Conservation (phyloP, 176 grass and related monocot genomes). For the Oryza punctata region DNA sequence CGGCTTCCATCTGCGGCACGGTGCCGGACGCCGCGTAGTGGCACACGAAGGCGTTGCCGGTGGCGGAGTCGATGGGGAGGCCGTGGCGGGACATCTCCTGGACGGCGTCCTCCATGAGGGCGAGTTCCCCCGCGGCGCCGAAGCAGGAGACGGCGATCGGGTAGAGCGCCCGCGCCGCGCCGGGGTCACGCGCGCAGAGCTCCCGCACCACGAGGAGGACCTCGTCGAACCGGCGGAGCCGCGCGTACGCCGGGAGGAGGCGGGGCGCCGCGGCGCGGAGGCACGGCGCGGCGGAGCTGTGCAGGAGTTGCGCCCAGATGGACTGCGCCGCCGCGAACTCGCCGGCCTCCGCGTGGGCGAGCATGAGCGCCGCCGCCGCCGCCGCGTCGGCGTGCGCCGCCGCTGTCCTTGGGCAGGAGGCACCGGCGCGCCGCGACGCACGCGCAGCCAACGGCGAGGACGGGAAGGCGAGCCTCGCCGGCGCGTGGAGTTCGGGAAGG, state of each 20-base stretch:
- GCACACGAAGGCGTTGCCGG: slow-evolving; percentile 72
- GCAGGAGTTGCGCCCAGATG: slow-evolving; percentile 74
- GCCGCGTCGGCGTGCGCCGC: neutral
- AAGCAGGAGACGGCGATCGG: slow-evolving; percentile 70
- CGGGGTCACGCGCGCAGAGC: slow-evolving; percentile 43
- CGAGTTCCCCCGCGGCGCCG: slow-evolving; percentile 62
- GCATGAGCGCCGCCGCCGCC: slow-evolving; percentile 53
- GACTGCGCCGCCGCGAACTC: slow-evolving; percentile 59
- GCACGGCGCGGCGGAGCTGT: slow-evolving; percentile 59
- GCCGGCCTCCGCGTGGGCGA: slow-evolving; percentile 63
- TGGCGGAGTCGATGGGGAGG: slow-evolving; percentile 57
- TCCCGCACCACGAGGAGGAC: slow-evolving; percentile 51
- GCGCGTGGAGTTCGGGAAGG: neutral
- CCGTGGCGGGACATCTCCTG: slow-evolving; percentile 57
- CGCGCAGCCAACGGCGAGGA: neutral
- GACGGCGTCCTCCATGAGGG: slow-evolving; percentile 64
- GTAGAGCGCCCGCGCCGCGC: slow-evolving; percentile 41
- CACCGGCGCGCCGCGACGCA: neutral
- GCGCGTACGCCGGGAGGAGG: slow-evolving; percentile 64
- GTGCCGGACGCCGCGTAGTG: slow-evolving; percentile 67
- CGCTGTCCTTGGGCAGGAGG: neutral
- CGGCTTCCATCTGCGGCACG: slow-evolving; percentile 73
- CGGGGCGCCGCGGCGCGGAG: slow-evolving; percentile 39
- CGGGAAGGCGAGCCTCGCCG: neutral
- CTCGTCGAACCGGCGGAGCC: slow-evolving; percentile 56